Conservation (phyloP, 768 basidiomycete species). For the Sarcodon aspratus region DNA sequence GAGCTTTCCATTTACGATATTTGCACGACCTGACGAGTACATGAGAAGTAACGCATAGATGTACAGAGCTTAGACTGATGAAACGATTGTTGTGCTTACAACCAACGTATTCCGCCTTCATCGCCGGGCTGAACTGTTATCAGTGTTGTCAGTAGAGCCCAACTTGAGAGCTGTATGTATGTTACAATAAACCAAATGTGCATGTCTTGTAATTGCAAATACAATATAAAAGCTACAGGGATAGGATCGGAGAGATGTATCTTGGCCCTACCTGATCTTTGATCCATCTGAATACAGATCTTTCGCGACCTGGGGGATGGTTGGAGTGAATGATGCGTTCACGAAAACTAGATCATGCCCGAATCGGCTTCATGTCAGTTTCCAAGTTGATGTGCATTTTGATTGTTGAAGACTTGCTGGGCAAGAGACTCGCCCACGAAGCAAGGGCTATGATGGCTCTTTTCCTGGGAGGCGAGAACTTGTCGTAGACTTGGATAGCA, state of each 20-base stretch:
- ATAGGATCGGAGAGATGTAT: background rate
- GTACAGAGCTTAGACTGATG: too few relatives aligned
- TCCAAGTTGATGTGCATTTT: background rate
- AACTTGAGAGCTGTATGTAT: too few relatives aligned
- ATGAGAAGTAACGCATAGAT: too few relatives aligned
- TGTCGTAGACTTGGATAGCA: conserved; percentile 41
- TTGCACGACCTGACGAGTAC: too few relatives aligned
- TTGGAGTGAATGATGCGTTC: conserved; percentile 58
- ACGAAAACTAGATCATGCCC: conserved; percentile 59
- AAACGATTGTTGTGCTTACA: too few relatives aligned
- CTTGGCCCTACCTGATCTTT: conserved; percentile 37
- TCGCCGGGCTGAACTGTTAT: too few relatives aligned
- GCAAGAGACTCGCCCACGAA: conserved; percentile 50
- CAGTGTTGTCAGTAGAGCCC: too few relatives aligned
- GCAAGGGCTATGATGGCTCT: conserved; percentile 41
- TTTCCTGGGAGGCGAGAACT: conserved; percentile 46
- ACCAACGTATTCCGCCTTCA: too few relatives aligned
- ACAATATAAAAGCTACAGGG: too few relatives aligned
- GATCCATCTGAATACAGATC: conserved; percentile 48
- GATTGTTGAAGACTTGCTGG: conserved; percentile 28
- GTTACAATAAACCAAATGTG: too few relatives aligned
- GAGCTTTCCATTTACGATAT: too few relatives aligned
- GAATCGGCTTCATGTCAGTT: background rate
- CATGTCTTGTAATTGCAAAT: too few relatives aligned
- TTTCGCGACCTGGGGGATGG: conserved; percentile 59